Conservation (phyloP, 2,329 filamentous ascomycete genomes). For the Claviceps sp. region DNA sequence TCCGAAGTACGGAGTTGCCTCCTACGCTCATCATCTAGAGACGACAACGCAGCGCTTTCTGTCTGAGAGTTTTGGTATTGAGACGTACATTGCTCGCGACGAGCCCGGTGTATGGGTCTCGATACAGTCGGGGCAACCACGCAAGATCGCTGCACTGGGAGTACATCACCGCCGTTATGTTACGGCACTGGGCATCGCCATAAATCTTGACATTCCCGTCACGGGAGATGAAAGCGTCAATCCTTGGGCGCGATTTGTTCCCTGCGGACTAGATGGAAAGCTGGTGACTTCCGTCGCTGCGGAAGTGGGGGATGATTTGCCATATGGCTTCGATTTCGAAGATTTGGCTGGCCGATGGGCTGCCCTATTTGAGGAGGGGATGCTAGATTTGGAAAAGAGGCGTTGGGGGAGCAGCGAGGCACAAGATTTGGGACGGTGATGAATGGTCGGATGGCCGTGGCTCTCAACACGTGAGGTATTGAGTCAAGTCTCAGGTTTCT, state of each 20-base stretch:
- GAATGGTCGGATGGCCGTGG: too few species aligned
- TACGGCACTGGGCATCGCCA: conserved; percentile 68
- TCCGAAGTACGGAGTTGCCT: conserved; percentile 49
- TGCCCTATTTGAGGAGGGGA: conserved; percentile 20
- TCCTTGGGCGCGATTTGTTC: conserved; percentile 61
- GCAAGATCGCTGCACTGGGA: conserved; percentile 81
- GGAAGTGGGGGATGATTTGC: conserved; percentile 24
- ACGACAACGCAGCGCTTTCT: conserved; percentile 58
- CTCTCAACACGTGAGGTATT: too few species aligned
- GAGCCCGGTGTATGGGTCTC: conserved; percentile 77
- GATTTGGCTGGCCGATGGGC: conserved; percentile 20
- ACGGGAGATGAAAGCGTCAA: conserved; percentile 25
- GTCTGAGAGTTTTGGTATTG: conserved; percentile 39
- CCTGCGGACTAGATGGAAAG: conserved; percentile 75
- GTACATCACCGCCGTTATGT: conserved; percentile 82
- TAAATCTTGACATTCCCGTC: conserved; percentile 58
- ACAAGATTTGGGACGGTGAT: not conserved
- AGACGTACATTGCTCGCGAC: conserved; percentile 45
- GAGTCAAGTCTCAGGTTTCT: too few species aligned
- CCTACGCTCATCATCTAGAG: conserved; percentile 70
- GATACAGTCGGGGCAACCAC: conserved; percentile 16
- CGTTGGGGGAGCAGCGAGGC: conserved; percentile 5
- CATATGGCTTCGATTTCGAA: conserved; percentile 14
- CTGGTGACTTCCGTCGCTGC: conserved; percentile 59
- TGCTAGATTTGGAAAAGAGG: conserved; percentile 16